These are phyloP conservation scores for Mrakia frigida DNA, from an alignment of 768 basidiomycete genomes.

Conservation along the genomic window DNA sequence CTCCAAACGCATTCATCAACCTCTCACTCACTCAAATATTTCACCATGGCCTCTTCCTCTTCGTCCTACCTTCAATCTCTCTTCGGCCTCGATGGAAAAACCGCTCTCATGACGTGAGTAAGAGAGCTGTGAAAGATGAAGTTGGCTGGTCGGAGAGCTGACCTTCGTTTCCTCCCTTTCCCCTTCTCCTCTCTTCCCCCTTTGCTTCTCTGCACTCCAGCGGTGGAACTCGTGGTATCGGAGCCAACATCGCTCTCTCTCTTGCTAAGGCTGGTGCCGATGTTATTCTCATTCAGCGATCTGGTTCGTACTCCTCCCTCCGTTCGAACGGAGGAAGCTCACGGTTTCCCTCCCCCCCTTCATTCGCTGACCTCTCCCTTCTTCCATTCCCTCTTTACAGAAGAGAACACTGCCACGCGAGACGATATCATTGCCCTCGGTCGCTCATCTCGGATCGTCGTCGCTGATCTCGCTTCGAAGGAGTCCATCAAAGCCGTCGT, in stretches of 20 bases:
- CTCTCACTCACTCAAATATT: neutral
- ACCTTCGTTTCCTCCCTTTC: neutral
- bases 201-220: conserved; percentile 35
- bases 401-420: conserved; percentile 42
- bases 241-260: conserved; percentile 44
- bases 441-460: conserved; percentile 47
- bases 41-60: neutral
- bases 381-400: neutral
- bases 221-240: conserved; percentile 46
- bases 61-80: conserved; percentile 47
- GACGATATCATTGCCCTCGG: conserved; percentile 44
- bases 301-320: conserved; percentile 14
- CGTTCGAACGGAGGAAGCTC: no score
- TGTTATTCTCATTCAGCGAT: conserved; percentile 43
- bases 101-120: conserved; percentile 62
- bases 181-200: neutral
- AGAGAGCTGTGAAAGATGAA: neutral
- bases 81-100: conserved; percentile 63
- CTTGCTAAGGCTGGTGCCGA: conserved; percentile 48
- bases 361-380: neutral
- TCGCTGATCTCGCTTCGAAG: conserved; percentile 57
- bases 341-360: neutral
- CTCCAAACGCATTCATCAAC: neutral
- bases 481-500: conserved; percentile 52
- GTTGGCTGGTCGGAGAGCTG: neutral